Evolutionary conservation across 2,329 filamentous ascomycete species (phyloP).

Genomic region (Phaeosphaeriaceae sp.): DNA sequence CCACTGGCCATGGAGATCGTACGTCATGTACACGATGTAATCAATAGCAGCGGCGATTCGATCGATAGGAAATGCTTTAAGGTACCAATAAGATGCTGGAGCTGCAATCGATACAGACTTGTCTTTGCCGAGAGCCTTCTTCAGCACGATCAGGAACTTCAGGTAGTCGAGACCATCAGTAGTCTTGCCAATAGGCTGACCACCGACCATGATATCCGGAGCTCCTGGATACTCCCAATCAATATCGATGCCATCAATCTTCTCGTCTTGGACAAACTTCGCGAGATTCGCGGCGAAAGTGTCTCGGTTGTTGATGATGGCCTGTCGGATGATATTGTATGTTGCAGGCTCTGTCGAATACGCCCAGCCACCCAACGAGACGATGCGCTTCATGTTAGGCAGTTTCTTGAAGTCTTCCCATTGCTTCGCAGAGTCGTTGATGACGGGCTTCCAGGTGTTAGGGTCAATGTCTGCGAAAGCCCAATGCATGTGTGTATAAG

Average conservation of each 20-base stretch:
- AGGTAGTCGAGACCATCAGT: conserved; percentile 47
- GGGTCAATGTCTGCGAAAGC: background rate
- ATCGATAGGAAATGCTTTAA: conserved; percentile 32
- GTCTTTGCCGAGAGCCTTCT: background rate
- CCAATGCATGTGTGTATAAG: conserved; percentile 7
- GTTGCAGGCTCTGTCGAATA: conserved; percentile 49
- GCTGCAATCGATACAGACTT: conserved; percentile 33
- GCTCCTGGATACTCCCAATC: conserved; percentile 55
- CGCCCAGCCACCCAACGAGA: conserved; percentile 56
- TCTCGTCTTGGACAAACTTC: conserved; percentile 25
- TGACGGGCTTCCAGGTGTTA: conserved; percentile 12
- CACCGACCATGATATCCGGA: conserved; percentile 28
- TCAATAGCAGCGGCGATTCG: conserved; percentile 27
- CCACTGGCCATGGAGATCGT: conserved; percentile 52
- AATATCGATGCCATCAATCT: conserved; percentile 48
- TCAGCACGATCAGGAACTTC: conserved; percentile 18
- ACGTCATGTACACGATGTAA: conserved; percentile 45
- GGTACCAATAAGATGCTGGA: conserved; percentile 40
- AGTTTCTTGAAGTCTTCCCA: conserved; percentile 44
- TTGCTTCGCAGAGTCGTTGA: conserved; percentile 16
- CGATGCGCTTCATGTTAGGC: conserved; percentile 41
- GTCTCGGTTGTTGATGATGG: conserved; percentile 45
- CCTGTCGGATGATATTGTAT: conserved; percentile 48
- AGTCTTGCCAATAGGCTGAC: conserved; percentile 10
- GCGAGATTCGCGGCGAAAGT: conserved; percentile 33